These are phyloP conservation scores for Candida hungchunana DNA, from an alignment of 805 yeast genomes.

Conservation along the genomic window DNA sequence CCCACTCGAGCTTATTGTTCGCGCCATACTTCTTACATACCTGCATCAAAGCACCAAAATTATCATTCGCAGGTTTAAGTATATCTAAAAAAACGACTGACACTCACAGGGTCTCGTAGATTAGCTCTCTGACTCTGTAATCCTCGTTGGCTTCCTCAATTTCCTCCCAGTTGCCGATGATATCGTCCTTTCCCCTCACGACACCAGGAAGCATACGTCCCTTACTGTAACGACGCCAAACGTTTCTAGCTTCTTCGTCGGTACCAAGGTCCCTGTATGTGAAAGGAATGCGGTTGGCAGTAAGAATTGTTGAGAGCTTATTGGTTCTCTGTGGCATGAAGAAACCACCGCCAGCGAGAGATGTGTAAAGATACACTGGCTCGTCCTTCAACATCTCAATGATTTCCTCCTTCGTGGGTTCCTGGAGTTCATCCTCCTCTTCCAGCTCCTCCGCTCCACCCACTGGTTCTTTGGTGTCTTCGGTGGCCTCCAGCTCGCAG, in stretches of 20 bases:
- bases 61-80: no score
- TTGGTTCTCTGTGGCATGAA: slow-evolving; percentile 76
- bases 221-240: slow-evolving; percentile 72
- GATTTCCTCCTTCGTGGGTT: slow-evolving; percentile 28
- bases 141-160: slow-evolving; percentile 85
- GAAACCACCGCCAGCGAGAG: slow-evolving; percentile 82
- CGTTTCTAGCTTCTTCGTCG: slow-evolving; percentile 76
- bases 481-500: slow-evolving; percentile 1
- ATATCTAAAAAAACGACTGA: no score
- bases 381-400: slow-evolving; percentile 31
- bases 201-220: slow-evolving; percentile 83
- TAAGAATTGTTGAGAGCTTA: slow-evolving; percentile 65
- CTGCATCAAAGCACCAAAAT: no score
- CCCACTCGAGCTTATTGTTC: no score
- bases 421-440: slow-evolving; percentile 21
- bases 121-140: slow-evolving; percentile 55
- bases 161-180: slow-evolving; percentile 82
- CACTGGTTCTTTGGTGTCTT: slow-evolving; percentile 1
- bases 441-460: slow-evolving; percentile 6
- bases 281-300: slow-evolving; percentile 67
- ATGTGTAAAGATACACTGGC: slow-evolving; percentile 77
- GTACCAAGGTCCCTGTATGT: slow-evolving; percentile 79
- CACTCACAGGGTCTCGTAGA: slow-evolving; percentile 55
- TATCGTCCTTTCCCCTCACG: slow-evolving; percentile 76
- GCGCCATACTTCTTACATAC: no score